phyloP scores from a whole-genome alignment of 768 basidiomycete genomes.

The Fomitopsis serialis region DNA sequence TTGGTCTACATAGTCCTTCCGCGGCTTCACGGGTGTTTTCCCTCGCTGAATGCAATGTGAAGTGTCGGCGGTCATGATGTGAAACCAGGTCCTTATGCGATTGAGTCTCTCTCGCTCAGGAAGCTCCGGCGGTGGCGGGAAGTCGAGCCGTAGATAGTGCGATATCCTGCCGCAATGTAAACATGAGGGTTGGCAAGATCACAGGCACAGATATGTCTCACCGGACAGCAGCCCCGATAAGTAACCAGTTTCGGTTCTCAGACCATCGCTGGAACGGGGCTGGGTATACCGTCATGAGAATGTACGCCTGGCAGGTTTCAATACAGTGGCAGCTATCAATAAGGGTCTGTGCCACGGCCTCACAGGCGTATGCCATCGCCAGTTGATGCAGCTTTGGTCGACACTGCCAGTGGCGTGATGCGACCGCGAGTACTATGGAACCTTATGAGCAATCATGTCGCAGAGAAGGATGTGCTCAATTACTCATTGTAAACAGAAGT shows the following conservation, averaged over 20 bases:
- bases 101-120: conserved; percentile 57
- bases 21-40: conserved; percentile 55
- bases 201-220: conserved; percentile 12
- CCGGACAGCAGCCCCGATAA: conserved; percentile 63
- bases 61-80: conserved; percentile 63
- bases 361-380: conserved; percentile 50
- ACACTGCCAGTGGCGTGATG: conserved; percentile 51
- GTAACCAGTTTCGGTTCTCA: conserved; percentile 63
- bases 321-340: conserved; percentile 48
- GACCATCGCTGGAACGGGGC: conserved; percentile 53
- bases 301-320: conserved; percentile 68
- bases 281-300: conserved; percentile 55
- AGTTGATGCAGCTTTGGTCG: conserved; percentile 44
- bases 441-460: not conserved
- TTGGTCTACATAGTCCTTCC: conserved; percentile 55
- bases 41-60: conserved; percentile 67
- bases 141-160: conserved; percentile 58
- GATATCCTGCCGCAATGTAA: too few species aligned
- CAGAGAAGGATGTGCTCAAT: conserved; percentile 4
- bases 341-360: conserved; percentile 46
- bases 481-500: conserved; percentile 50
- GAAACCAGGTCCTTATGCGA: conserved; percentile 63
- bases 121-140: conserved; percentile 32
- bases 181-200: not conserved
- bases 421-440: conserved; percentile 52